These are phyloP conservation scores for Trametes pubescens DNA, from an alignment of 1,284 basidiomycete species.

Conservation along the genomic window DNA sequence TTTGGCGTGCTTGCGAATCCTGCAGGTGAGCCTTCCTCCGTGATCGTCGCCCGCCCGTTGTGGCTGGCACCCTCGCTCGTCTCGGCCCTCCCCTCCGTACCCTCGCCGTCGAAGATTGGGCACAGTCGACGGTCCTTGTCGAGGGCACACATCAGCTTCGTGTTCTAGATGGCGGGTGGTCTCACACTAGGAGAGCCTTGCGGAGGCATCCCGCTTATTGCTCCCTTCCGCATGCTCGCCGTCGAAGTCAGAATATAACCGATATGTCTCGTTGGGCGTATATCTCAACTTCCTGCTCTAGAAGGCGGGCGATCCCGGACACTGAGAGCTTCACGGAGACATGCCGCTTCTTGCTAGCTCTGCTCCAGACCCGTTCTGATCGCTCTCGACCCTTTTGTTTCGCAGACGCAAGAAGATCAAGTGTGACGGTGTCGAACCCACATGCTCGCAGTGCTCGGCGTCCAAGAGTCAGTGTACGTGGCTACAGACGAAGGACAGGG, in stretches of 20 bases:
- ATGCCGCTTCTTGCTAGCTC: background rate
- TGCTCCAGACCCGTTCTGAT: conserved; percentile 24
- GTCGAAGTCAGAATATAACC: no score
- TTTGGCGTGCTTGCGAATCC: conserved; percentile 86
- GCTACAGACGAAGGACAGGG: conserved; percentile 87
- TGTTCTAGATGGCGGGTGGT: no score
- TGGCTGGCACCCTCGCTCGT: conserved; percentile 23
- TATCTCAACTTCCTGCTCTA: no score
- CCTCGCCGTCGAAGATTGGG: background rate
- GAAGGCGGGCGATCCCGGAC: no score
- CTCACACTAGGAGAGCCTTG: no score
- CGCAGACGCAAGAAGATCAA: conserved; percentile 87
- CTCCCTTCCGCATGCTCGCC: no score
- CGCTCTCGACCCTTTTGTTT: conserved; percentile 7
- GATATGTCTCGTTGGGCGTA: no score
- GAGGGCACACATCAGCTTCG: no score
- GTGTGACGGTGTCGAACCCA: conserved; percentile 85
- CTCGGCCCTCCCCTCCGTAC: conserved; percentile 21
- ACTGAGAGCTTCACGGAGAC: no score
- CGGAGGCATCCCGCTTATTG: no score
- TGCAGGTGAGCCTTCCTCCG: conserved; percentile 64
- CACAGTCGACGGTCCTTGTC: no score
- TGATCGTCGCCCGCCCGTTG: conserved; percentile 34
- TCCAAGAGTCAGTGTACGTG: conserved; percentile 82
- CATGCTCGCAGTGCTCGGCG: conserved; percentile 79